These are phyloP conservation scores for Colletotrichum truncatum DNA, from an alignment of 2,329 filamentous ascomycete species.

Conservation along the genomic window DNA sequence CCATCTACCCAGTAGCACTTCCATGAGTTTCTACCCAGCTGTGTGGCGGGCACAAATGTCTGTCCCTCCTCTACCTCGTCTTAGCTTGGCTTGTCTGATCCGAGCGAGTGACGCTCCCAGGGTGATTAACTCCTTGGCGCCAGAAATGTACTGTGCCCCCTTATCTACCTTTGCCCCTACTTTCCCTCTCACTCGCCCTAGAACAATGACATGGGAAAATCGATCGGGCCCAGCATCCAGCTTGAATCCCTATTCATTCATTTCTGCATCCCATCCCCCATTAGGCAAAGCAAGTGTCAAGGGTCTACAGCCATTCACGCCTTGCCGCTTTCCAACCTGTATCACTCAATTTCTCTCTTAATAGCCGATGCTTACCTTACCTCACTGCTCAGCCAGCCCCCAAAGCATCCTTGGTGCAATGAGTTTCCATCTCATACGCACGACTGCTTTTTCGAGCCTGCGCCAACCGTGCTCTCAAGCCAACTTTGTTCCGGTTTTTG, in stretches of 20 bases:
- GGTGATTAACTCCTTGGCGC: slow-evolving; percentile 24
- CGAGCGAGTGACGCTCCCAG: slow-evolving; percentile 27
- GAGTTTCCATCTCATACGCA: background rate
- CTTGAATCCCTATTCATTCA: background rate
- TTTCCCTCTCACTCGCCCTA: background rate
- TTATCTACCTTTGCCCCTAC: slow-evolving; percentile 16
- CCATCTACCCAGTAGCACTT: background rate
- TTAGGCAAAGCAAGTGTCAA: background rate
- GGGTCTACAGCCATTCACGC: background rate
- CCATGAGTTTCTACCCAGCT: background rate
- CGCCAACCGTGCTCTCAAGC: slow-evolving; percentile 8
- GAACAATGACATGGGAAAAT: background rate
- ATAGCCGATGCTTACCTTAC: background rate
- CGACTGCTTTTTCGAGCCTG: background rate
- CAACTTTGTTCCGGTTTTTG: slow-evolving; percentile 14
- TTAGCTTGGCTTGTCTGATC: slow-evolving; percentile 26
- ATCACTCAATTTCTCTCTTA: background rate
- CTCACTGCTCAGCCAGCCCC: background rate
- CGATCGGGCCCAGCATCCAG: background rate
- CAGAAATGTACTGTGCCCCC: slow-evolving; percentile 16
- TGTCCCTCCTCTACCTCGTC: background rate
- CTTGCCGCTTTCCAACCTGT: background rate
- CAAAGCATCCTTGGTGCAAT: background rate
- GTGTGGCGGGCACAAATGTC: background rate
- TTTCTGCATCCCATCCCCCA: background rate